phyloP scores from a whole-genome alignment of 805 yeast genomes.

The Kregervanrija pseudodelftensis region DNA sequence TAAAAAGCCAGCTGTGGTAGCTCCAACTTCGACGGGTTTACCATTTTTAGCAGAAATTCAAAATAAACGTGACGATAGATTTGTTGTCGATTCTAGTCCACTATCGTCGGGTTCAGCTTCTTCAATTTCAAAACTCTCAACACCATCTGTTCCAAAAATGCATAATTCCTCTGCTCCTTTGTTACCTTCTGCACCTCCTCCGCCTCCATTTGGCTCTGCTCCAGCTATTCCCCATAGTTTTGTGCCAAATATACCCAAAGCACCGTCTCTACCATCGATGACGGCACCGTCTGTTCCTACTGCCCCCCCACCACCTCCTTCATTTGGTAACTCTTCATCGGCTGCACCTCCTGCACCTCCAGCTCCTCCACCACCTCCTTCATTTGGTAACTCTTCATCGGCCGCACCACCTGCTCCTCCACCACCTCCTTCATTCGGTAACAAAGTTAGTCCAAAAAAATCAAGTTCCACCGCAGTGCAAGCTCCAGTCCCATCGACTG shows the following conservation, averaged over 20 bases:
- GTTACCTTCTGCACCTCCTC: slow-evolving; percentile 5
- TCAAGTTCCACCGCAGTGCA: slow-evolving; percentile 14
- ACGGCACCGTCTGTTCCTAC: slow-evolving; percentile 7
- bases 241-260: slow-evolving; percentile 11
- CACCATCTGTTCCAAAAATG: not conserved
- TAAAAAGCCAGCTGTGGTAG: slow-evolving; percentile 13
- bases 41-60: slow-evolving; percentile 52
- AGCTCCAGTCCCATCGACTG: slow-evolving; percentile 24
- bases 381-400: slow-evolving; percentile 12
- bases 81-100: slow-evolving; percentile 35
- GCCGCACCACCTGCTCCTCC: slow-evolving; percentile 14
- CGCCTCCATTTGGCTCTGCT: slow-evolving; percentile 23
- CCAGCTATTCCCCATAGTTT: slow-evolving; percentile 11
- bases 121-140: slow-evolving; percentile 9
- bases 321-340: slow-evolving; percentile 18
- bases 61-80: slow-evolving; percentile 39
- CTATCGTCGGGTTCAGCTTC: not conserved
- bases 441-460: slow-evolving; percentile 7
- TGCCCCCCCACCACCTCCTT: slow-evolving; percentile 20
- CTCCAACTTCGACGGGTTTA: slow-evolving; percentile 28
- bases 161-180: not conserved
- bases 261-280: slow-evolving; percentile 17
- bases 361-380: slow-evolving; percentile 17
- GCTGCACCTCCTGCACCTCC: slow-evolving; percentile 2
- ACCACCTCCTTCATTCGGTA: slow-evolving; percentile 12